A percentile compares a stretch with the other conserved stretches of the same genome.
These are phyloP conservation scores for Paramecium caudatum DNA, from an alignment of 73 alveolate genomes.

Conservation along the genomic window DNA sequence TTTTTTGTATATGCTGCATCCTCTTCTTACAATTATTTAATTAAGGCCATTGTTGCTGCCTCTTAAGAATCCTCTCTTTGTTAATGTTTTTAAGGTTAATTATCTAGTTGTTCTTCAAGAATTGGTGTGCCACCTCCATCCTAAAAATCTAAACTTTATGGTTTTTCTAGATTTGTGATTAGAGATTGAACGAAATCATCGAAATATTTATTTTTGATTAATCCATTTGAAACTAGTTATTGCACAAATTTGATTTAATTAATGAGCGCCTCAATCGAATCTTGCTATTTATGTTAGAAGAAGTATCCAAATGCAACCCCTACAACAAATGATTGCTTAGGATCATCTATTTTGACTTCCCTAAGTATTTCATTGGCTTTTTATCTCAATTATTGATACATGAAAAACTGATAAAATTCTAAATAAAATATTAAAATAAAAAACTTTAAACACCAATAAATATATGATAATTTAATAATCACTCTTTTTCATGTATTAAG, in stretches of 20 bases:
- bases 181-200: not conserved
- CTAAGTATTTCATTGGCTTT: not conserved
- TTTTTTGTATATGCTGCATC: slow-evolving; percentile 29
- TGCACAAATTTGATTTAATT: not conserved
- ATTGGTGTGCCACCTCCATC: slow-evolving; percentile 5
- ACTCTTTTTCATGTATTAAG: slow-evolving; percentile 68
- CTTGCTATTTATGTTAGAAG: not conserved
- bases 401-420: slow-evolving; percentile 32
- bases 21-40: slow-evolving; percentile 61
- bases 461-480: slow-evolving; percentile 30
- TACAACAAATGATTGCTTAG: not conserved
- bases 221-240: not conserved
- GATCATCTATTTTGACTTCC: not conserved
- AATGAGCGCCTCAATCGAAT: not conserved
- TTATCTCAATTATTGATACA: not conserved
- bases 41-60: slow-evolving; percentile 66
- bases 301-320: slow-evolving; percentile 23
- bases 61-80: slow-evolving; percentile 42
- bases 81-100: not conserved
- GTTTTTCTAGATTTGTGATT: slow-evolving; percentile 27
- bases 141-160: slow-evolving; percentile 23
- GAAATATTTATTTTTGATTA: not conserved
- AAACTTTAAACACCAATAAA: not conserved
- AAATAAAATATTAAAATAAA: not conserved
- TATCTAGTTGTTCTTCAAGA: not conserved